Evolutionary conservation across 441 rosid species (phyloP), one percentile per base, ranked within the genome.

Genomic region (Eutrema salsugineum): DNA sequence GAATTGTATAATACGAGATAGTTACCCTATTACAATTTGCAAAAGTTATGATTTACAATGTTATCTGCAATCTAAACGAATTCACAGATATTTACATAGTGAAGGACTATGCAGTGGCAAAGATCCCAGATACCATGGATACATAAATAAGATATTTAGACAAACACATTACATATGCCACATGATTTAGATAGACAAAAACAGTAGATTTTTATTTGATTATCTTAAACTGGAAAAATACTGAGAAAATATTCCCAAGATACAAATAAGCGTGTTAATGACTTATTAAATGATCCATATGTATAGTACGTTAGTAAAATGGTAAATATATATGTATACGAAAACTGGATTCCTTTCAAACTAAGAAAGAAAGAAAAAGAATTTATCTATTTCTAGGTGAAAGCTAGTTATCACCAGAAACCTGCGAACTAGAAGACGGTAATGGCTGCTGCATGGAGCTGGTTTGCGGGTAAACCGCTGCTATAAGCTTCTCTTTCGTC

Each of bases 401-500:
- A 27, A 61, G 5, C 48, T 59, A 67, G 1, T 43, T 24, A 60
- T 51, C 68, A 51, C 63, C 68, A 66, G 78, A 74, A 27, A 74
- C 70, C 53, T 65, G 66, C 85, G 86, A 83, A 39, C 82, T 84
- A 68, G 65, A 71, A 11, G 88, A 79, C 39, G 90, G 85, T 75
- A 81, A 68, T 66, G 84, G 77, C 78, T 81, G 78, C 77, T 83
- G 77, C 47, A 68, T 70, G 7, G 85, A 72, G 77, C 66, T 81
- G 6, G 81, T 78, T 63, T 84, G 87, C 0, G 70, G 82, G 49
- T 85, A 68, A 70, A 86, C 79, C 10, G 83, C 87, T 5, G 92
- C 96, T 71, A 87, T 81, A 60, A 91, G 68, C 79, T 87, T 89
- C 76, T 93, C 98, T 85, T 82, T 93, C 3, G 91, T 89, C 66